Percentiles rank a stretch among this genome's conserved stretches.
These are phyloP conservation scores for Boechera stricta DNA, from an alignment of 345 rosid species.

Conservation along the genomic window DNA sequence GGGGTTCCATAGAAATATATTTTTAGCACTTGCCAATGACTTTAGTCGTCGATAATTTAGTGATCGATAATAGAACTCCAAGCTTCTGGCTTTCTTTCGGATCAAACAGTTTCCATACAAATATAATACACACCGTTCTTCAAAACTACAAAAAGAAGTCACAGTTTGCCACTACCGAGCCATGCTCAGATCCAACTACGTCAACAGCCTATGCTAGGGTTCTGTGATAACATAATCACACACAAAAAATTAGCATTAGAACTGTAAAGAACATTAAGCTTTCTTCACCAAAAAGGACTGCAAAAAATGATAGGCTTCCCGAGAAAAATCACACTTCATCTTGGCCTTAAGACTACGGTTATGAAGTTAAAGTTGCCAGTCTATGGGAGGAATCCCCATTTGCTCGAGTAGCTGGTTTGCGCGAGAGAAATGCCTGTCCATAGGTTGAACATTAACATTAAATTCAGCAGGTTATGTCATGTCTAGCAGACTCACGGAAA, in stretches of 20 bases:
- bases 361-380: constrained; percentile 78
- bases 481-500: constrained; percentile 20
- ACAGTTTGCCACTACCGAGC: constrained; percentile 14
- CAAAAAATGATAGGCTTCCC: constrained; percentile 25
- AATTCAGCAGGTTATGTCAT: constrained; percentile 10
- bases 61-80: neutral
- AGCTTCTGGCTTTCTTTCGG: constrained; percentile 22
- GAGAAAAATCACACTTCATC: constrained; percentile 6
- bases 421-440: constrained; percentile 84
- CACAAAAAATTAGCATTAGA: constrained; percentile 9
- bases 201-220: constrained; percentile 18
- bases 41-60: no score
- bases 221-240: constrained; percentile 25
- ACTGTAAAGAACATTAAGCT: constrained; percentile 25
- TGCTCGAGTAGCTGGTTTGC: constrained; percentile 79
- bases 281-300: constrained; percentile 17
- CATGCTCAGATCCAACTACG: constrained; percentile 7
- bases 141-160: constrained; percentile 6
- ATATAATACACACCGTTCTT: constrained; percentile 17
- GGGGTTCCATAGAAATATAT: constrained; percentile 1
- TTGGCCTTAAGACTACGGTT: constrained; percentile 7
- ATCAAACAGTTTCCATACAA: constrained; percentile 15
- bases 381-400: constrained; percentile 67
- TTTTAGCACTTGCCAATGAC: neutral
- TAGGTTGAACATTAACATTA: constrained; percentile 20